phyloP scores from a whole-genome alignment of 495 filamentous ascomycete genomes.

The Trichoderma parareesei region DNA sequence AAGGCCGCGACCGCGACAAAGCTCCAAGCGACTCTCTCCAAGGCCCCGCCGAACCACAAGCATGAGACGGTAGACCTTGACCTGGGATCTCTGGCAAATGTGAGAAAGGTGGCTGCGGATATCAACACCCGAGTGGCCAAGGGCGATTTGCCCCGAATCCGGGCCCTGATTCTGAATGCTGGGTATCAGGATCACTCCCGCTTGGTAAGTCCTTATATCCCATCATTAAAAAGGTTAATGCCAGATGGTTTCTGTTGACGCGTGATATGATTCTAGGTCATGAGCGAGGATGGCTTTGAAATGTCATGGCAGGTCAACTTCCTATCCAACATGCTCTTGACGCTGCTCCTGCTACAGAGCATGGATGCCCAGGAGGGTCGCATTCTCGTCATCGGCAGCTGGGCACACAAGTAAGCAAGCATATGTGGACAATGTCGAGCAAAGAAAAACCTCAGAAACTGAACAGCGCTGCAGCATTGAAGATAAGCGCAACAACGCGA shows the following conservation, averaged over 20 bases:
- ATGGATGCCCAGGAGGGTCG: slow-evolving; percentile 36
- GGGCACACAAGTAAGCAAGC: slow-evolving; percentile 31
- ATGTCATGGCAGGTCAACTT: slow-evolving; percentile 39
- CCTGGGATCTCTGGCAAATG: slow-evolving; percentile 31
- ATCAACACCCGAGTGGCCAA: slow-evolving; percentile 29
- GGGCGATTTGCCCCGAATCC: slow-evolving; percentile 33
- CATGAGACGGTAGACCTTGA: slow-evolving; percentile 31
- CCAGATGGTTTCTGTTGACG: not conserved
- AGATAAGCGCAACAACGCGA: not conserved
- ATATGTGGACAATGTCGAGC: not conserved
- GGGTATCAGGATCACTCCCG: slow-evolving; percentile 26
- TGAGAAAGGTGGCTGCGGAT: slow-evolving; percentile 31
- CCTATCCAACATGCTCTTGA: slow-evolving; percentile 36
- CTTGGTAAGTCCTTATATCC: not conserved
- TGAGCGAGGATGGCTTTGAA: slow-evolving; percentile 32
- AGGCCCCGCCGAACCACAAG: slow-evolving; percentile 21
- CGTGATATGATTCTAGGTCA: slow-evolving; percentile 16
- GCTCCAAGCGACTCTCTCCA: slow-evolving; percentile 23
- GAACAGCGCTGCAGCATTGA: not conserved
- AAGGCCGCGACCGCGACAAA: slow-evolving; percentile 28
- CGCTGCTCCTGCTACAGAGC: slow-evolving; percentile 34
- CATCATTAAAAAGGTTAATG: not conserved
- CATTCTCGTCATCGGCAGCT: slow-evolving; percentile 36
- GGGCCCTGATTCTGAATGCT: slow-evolving; percentile 37
- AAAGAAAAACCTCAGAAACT: not conserved